Base-by-base conservation (phyloP, 768 basidiomycete species). In the Boletus sp. region DNA sequence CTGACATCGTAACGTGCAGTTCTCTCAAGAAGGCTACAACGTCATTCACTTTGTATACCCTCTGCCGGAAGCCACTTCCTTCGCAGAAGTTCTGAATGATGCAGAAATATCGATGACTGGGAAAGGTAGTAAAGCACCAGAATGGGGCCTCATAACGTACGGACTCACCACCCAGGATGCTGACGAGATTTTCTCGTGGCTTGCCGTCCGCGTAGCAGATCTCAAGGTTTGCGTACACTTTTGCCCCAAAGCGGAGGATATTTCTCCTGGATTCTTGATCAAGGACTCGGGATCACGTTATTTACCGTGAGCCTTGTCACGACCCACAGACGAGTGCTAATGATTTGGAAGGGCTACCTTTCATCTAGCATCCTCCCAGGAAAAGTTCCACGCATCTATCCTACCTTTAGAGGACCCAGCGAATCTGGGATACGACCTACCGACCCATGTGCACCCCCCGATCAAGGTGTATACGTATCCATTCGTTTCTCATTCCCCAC, bases 11-110 rank as follows among this genome's bases (percentile, higher is more conserved):
- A 25, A 47, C 27, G 11, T 33, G n/a, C 49, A 75, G 70, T 68
- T 72, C 55, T 58, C 74, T 32, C 70, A 74, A 51, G 76, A 77
- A 56, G 75, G 75, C 27, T 75, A 77, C 55, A 57, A 67, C n/a
- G 67, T 74, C 17, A 49, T 69, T 10, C 72, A 71, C 32, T 49
- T 75, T 10, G 33, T 57, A 2, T 72, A 69, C 32, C 67, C 71
- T 29, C 44, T 51, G 13, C 46, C 61, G 23, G 41, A 47, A 19
- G 15, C 53, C 25, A 47, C 40, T 14, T 51, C 58, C n/a, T 58
- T 72, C 29, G 23, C 40, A 11, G 59, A 64, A 13, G 42, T 48
- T 23, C 47, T 69, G 40, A 54, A 58, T 15, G 59, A 62, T 15
- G 64, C 56, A 40, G 58, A 55, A 29, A 43, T 25, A 21, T 27